These are phyloP conservation scores for Nannizziopsis barbatae DNA, from an alignment of 2,329 filamentous ascomycete species.

Conservation along the genomic window DNA sequence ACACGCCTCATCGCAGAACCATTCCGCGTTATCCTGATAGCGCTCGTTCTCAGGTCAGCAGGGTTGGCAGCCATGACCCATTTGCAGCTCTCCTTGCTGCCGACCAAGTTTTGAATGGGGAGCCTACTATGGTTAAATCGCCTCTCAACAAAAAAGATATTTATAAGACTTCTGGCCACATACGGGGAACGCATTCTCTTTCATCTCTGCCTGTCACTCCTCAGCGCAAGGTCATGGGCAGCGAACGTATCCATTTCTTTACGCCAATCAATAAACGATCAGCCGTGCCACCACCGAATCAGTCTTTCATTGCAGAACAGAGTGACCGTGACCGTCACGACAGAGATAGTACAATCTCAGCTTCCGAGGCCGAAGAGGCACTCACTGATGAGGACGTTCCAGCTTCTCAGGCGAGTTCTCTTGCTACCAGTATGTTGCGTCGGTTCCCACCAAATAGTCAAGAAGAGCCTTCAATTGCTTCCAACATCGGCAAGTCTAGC, in stretches of 20 bases:
- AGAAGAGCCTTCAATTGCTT: conserved; percentile 25
- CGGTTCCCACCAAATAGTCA: conserved; percentile 39
- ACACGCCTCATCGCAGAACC: conserved; percentile 32
- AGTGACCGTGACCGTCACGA: conserved; percentile 50
- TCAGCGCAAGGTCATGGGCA: conserved; percentile 42
- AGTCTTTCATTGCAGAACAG: conserved; percentile 20
- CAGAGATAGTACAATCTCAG: conserved; percentile 77
- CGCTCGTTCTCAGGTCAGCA: conserved; percentile 33
- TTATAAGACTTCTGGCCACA: conserved; percentile 49
- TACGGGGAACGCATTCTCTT: conserved; percentile 66
- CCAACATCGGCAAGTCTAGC: conserved; percentile 35
- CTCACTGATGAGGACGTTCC: conserved; percentile 55
- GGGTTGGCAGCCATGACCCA: conserved; percentile 48
- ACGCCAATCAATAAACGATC: conserved; percentile 45
- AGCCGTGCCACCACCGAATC: conserved; percentile 25
- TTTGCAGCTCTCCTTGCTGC: conserved; percentile 67
- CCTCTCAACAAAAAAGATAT: conserved; percentile 50
- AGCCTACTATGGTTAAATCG: conserved; percentile 61
- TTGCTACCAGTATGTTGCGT: conserved; percentile 63
- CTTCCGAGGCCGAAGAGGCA: conserved; percentile 42
- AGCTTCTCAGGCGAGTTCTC: conserved; percentile 67
- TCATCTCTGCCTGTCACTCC: conserved; percentile 77
- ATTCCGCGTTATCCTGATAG: conserved; percentile 33
- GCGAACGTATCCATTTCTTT: conserved; percentile 42
- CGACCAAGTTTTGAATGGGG: conserved; percentile 65